Evolutionary conservation across 768 basidiomycete species (phyloP), one percentile per base, ranked within the genome.

Genomic region (Porpolomopsis calyptriformis): DNA sequence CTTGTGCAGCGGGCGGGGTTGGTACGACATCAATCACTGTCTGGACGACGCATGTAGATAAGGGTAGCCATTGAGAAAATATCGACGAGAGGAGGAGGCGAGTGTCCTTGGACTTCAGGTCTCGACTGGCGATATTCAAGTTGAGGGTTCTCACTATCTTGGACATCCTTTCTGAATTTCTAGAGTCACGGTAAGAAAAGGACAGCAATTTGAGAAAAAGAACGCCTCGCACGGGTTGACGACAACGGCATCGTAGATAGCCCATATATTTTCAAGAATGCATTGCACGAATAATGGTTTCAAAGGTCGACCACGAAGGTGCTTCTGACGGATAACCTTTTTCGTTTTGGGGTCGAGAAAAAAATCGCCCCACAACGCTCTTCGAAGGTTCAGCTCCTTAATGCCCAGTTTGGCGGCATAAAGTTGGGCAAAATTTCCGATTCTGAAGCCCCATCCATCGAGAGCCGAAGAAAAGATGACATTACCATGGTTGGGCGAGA

Each of bases 281-380:
- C 98, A 94, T 65, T 97, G 93, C 10, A 97, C 96, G 57, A 98
- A 98, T 20, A 98, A 72, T 9, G 93, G 89, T 66, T 98, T 98
- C 60, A 98, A 64, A 40, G 77, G 73, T 35, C 91, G 77, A 14
- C 91, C 94, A 43, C 76, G 78, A 49, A 97, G 73, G 63, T 93
- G 86, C 64, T 91, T 93, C 62, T 91, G 71, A 55, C 83, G 87
- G 58, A 98, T 81, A 31, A 98, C 86, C 53, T 79, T 76, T 64
- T 96, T 98, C 36, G 85, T 85, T 68, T 97, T 98, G 0, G 94
- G 88, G 61, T 98, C 96, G 43, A 98, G 72, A 64, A 85, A 99
- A 60, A 82, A 98, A 63, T 98, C 96, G 2, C 96, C 96, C 96
- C 96, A 99, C 4, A 99, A 69, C 7, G 91, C 90, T 42, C 79